A percentile compares a stretch with the other conserved stretches of the same genome.
phyloP scores from a whole-genome alignment of 2,329 filamentous ascomycete species.

The Aspergillus niger region DNA sequence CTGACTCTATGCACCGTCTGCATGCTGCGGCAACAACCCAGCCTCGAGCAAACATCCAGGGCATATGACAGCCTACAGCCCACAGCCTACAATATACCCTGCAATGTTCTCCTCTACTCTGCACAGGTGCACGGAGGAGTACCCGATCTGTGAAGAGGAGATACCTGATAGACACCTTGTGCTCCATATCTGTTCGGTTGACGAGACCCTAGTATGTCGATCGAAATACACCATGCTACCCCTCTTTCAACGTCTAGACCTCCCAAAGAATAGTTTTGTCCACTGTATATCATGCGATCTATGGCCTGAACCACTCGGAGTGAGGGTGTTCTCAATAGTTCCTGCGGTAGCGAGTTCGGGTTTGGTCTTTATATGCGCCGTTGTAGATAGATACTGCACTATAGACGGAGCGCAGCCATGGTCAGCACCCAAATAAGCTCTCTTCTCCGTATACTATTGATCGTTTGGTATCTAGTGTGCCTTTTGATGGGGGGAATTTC shows the following conservation, averaged over 20 bases:
- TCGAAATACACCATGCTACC: conserved; percentile 2
- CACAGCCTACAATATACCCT: neutral
- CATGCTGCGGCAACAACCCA: neutral
- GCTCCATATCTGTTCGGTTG: neutral
- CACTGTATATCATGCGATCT: neutral
- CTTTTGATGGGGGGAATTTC: neutral
- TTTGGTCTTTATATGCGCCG: neutral
- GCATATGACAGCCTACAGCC: neutral
- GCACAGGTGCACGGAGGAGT: neutral
- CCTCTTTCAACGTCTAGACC: neutral
- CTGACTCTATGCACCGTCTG: neutral
- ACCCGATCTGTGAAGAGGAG: neutral
- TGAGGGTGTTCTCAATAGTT: neutral
- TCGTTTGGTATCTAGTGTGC: neutral
- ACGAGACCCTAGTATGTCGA: neutral
- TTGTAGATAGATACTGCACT: neutral
- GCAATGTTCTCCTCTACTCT: neutral
- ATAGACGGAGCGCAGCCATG: neutral
- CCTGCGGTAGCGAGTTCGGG: neutral
- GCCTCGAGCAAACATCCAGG: neutral
- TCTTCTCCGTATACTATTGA: neutral
- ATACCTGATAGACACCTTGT: conserved; percentile 2
- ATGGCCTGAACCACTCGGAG: neutral
- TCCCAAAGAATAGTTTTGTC: too few species aligned
- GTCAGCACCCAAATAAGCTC: neutral